phyloP scores from a whole-genome alignment of 805 yeast species.

The Metschnikowia baotianmanensis region DNA sequence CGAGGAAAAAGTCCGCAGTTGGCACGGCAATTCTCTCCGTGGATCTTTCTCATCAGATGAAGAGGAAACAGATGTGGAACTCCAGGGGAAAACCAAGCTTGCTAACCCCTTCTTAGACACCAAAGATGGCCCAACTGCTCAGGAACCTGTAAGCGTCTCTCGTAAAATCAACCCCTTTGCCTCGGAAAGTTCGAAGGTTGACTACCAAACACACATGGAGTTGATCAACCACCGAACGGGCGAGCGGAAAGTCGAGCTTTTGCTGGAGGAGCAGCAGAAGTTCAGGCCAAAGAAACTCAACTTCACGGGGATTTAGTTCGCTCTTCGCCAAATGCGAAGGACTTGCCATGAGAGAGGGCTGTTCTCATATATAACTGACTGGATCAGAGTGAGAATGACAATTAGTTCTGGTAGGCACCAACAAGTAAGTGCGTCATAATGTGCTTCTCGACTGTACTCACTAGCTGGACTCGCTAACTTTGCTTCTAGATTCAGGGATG shows the following conservation, averaged over 20 bases:
- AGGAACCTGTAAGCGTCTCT: background rate
- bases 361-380: no score
- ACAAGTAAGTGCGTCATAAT: no score
- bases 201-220: conserved; percentile 40
- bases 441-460: no score
- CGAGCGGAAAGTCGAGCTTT: conserved; percentile 26
- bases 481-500: no score
- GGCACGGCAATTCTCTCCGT: conserved; percentile 38
- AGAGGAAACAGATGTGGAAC: conserved; percentile 16
- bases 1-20: conserved; percentile 31
- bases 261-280: conserved; percentile 29
- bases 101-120: conserved; percentile 6
- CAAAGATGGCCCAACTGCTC: background rate
- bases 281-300: conserved; percentile 40
- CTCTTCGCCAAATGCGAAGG: no score
- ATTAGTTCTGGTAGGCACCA: no score
- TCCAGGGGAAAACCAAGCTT: background rate
- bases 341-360: no score
- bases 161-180: conserved; percentile 5
- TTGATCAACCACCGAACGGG: conserved; percentile 43
- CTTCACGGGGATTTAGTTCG: conserved; percentile 19
- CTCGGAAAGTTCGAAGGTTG: conserved; percentile 8
- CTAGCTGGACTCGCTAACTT: no score
- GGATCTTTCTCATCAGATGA: conserved; percentile 30
- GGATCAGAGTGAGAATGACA: no score